Evolutionary conservation across 345 rosid species (phyloP).

Genomic region (Corchorus olitorius): DNA sequence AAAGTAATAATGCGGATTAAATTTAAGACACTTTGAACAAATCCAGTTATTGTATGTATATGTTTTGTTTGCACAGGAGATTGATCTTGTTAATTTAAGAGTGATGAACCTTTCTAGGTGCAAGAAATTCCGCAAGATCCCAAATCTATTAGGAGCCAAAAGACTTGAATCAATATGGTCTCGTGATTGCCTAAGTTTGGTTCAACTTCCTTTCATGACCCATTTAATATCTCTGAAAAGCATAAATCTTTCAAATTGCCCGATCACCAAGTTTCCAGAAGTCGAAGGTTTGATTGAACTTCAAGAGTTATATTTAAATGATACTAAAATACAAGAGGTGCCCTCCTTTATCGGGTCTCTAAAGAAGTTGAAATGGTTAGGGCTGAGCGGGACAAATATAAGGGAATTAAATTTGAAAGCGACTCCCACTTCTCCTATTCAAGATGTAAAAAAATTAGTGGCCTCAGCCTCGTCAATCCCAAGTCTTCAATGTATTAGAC

Average conservation of each 20-base stretch:
- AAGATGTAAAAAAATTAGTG: too few relatives aligned
- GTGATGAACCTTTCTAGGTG: slow-evolving; percentile 27
- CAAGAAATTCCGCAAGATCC: slow-evolving; percentile 4
- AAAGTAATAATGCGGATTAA: too few relatives aligned
- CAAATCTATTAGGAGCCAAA: background rate
- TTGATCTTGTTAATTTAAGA: slow-evolving; percentile 25
- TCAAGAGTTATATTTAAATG: fast-evolving
- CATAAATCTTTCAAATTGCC: background rate
- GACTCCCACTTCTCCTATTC: background rate
- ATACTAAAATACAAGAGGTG: too few relatives aligned
- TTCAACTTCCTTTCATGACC: slow-evolving; percentile 14
- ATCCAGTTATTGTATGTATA: background rate
- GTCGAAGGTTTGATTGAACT: too few relatives aligned
- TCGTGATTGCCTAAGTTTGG: slow-evolving; percentile 27
- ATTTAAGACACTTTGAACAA: too few relatives aligned
- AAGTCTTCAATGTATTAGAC: too few relatives aligned
- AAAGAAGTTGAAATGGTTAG: too few relatives aligned
- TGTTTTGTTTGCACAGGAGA: slow-evolving; percentile 18
- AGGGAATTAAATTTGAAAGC: too few relatives aligned
- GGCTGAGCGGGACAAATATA: too few relatives aligned
- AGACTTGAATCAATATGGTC: slow-evolving; percentile 28
- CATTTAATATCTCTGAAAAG: background rate
- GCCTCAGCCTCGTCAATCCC: too few relatives aligned
- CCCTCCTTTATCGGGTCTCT: background rate
- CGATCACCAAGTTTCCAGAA: background rate